Conservation (phyloP, 106 monocot genomes). For the Phalaenopsis equestris region DNA sequence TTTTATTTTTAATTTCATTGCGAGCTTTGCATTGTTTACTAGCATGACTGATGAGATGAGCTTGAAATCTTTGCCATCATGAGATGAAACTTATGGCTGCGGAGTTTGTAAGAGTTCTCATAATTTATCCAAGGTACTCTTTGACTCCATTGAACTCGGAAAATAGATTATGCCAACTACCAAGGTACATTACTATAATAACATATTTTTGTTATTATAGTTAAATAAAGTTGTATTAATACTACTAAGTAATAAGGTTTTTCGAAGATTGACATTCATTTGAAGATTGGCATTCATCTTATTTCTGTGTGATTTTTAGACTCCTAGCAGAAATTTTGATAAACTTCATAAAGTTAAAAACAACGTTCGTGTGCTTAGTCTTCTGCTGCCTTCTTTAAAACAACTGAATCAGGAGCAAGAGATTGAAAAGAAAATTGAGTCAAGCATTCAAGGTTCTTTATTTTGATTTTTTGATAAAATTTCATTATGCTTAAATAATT, state of each 20-base stretch:
- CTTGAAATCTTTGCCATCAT: neutral
- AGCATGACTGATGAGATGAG: neutral
- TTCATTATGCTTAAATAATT: neutral
- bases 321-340: neutral
- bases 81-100: neutral
- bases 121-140: neutral
- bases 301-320: neutral
- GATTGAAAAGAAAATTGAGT: slow-evolving; percentile 33
- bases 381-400: slow-evolving; percentile 27
- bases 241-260: neutral
- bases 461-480: slow-evolving; percentile 5
- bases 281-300: neutral
- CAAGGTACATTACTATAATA: neutral
- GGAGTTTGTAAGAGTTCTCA: neutral
- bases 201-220: neutral
- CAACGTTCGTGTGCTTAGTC: slow-evolving; percentile 10
- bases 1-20: neutral
- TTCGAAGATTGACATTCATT: neutral
- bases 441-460: slow-evolving; percentile 35
- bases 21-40: neutral
- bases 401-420: slow-evolving; percentile 24
- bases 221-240: neutral
- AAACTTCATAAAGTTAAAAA: slow-evolving; percentile 12
- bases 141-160: neutral
- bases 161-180: neutral